Evolutionary conservation across 331 rosid species (phyloP).

Genomic region (Quercus phellos): DNA sequence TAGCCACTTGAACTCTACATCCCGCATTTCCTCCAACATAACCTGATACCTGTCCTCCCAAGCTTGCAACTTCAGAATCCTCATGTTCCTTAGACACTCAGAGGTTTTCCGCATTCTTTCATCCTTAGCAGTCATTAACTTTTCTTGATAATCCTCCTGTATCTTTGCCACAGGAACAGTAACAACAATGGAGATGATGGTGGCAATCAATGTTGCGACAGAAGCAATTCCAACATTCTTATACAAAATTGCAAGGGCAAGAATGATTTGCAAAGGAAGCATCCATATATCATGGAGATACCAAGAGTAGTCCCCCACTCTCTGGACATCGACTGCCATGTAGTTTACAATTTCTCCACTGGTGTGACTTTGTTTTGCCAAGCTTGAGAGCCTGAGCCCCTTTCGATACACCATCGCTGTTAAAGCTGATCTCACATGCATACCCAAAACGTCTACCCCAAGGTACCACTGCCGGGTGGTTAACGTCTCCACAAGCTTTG

Average conservation of each 20-base stretch:
- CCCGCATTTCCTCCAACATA: slow-evolving; percentile 84
- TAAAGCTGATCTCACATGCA: slow-evolving; percentile 94
- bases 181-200: slow-evolving; percentile 77
- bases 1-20: slow-evolving; percentile 96
- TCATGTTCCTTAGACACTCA: slow-evolving; percentile 90
- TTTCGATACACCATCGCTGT: slow-evolving; percentile 91
- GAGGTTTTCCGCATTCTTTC: slow-evolving; percentile 98
- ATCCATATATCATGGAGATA: slow-evolving; percentile 98
- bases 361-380: slow-evolving; percentile 89
- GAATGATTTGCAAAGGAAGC: slow-evolving; percentile 92
- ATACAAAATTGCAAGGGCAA: slow-evolving; percentile 91
- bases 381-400: slow-evolving; percentile 90
- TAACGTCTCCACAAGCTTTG: slow-evolving; percentile 89
- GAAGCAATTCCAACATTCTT: slow-evolving; percentile 96
- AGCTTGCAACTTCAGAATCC: slow-evolving; percentile 97
- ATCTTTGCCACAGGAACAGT: slow-evolving; percentile 79
- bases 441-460: slow-evolving; percentile 96
- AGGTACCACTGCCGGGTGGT: slow-evolving; percentile 96
- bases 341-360: slow-evolving; percentile 97
- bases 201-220: slow-evolving; percentile 81
- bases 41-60: slow-evolving; percentile 88
- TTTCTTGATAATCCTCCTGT: slow-evolving; percentile 94
- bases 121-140: slow-evolving; percentile 94
- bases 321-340: slow-evolving; percentile 97
- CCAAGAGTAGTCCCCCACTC: slow-evolving; percentile 97